Evolutionary conservation across 2,329 filamentous ascomycete species (phyloP).

Genomic region (Chalara sp.): DNA sequence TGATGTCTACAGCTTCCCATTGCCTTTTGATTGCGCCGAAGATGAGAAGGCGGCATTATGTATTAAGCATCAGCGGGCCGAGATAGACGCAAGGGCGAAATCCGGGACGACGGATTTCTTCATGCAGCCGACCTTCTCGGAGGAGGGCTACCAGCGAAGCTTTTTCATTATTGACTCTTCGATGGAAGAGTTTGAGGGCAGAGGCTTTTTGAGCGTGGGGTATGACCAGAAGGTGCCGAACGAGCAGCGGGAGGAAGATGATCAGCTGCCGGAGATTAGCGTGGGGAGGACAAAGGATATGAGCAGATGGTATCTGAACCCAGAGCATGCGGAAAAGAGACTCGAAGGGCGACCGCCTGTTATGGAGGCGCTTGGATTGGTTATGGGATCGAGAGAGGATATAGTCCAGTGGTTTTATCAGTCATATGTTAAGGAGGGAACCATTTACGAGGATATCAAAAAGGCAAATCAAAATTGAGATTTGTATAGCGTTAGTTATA

Average conservation of each 20-base stretch:
- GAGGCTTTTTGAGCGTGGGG: neutral
- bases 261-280: neutral
- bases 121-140: neutral
- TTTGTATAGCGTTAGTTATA: too few relatives aligned
- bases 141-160: neutral
- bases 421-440: too few relatives aligned
- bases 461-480: too few relatives aligned
- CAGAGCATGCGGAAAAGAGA: neutral
- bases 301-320: neutral
- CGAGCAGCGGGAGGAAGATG: neutral
- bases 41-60: neutral
- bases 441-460: too few relatives aligned
- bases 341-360: neutral
- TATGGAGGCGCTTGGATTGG: too few relatives aligned
- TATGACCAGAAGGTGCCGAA: neutral
- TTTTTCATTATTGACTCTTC: conserved; percentile 1
- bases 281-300: conserved; percentile 1
- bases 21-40: neutral
- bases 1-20: conserved; percentile 1
- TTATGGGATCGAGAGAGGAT: too few relatives aligned
- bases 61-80: neutral
- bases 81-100: neutral
- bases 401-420: too few relatives aligned
- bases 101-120: conserved; percentile 1
- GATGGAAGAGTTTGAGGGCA: conserved; percentile 1